phyloP scores from a whole-genome alignment of 495 filamentous ascomycete genomes.

The Rusavskia elegans region DNA sequence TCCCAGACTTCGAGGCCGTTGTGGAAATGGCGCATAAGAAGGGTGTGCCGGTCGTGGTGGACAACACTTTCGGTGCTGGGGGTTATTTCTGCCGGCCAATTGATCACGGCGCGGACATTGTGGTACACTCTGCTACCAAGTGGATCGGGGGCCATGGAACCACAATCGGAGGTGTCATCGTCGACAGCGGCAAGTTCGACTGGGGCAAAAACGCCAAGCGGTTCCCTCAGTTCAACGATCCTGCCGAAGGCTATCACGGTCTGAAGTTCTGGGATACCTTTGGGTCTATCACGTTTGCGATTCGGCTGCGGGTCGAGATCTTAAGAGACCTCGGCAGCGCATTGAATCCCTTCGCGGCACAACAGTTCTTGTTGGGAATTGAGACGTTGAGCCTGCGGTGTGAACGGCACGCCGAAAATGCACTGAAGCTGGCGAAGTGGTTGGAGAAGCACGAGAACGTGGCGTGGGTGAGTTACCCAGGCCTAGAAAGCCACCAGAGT shows the following conservation, averaged over 20 bases:
- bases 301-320: slow-evolving; percentile 72
- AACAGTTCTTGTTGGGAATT: slow-evolving; percentile 77
- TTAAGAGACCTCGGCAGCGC: slow-evolving; percentile 73
- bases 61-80: slow-evolving; percentile 96
- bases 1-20: slow-evolving; percentile 78
- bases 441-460: slow-evolving; percentile 71
- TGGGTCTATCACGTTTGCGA: slow-evolving; percentile 67
- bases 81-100: slow-evolving; percentile 85
- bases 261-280: slow-evolving; percentile 97
- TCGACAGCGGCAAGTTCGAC: slow-evolving; percentile 92
- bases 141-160: slow-evolving; percentile 99
- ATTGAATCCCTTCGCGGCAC: slow-evolving; percentile 89
- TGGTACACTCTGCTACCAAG: slow-evolving; percentile 93
- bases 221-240: slow-evolving; percentile 90
- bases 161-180: slow-evolving; percentile 77
- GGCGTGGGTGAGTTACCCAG: slow-evolving; percentile 88
- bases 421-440: slow-evolving; percentile 69
- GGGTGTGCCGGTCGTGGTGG: slow-evolving; percentile 71
- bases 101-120: slow-evolving; percentile 84
- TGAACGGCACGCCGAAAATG: slow-evolving; percentile 79
- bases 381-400: slow-evolving; percentile 80
- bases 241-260: slow-evolving; percentile 85
- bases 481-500: slow-evolving; percentile 64
- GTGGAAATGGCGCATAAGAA: slow-evolving; percentile 63
- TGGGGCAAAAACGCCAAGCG: slow-evolving; percentile 80